These are phyloP conservation scores for Symbiodinium pilosum DNA, from an alignment of 73 alveolate species.

Conservation along the genomic window DNA sequence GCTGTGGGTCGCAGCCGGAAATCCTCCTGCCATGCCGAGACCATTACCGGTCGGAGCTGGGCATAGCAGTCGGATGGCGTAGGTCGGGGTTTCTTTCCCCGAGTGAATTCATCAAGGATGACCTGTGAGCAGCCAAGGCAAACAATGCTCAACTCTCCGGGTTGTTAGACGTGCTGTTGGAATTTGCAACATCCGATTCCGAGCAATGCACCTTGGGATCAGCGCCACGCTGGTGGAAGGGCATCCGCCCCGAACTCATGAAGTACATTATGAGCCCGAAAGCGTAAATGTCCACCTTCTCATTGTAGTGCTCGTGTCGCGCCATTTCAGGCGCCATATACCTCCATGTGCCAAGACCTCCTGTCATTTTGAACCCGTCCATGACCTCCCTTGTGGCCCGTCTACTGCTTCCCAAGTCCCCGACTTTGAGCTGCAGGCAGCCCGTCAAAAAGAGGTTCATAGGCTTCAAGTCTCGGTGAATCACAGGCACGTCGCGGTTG, in stretches of 20 bases:
- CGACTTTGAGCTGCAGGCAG: conserved; percentile 37
- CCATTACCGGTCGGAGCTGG: not conserved
- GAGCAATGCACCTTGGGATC: not conserved
- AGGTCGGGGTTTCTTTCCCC: conserved; percentile 45
- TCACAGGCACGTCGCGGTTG: conserved; percentile 15
- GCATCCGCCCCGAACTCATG: conserved; percentile 29
- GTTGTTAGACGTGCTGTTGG: not conserved
- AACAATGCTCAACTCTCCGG: not conserved
- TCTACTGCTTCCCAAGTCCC: conserved; percentile 43
- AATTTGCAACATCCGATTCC: not conserved
- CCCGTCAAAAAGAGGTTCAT: conserved; percentile 50
- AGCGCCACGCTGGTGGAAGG: not conserved
- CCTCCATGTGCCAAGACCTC: conserved; percentile 85
- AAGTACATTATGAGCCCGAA: conserved; percentile 54
- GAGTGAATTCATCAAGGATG: not conserved
- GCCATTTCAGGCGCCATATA: conserved; percentile 92
- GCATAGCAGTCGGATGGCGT: conserved; percentile 13
- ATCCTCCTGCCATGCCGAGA: conserved; percentile 26
- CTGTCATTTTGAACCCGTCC: conserved; percentile 24
- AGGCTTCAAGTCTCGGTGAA: conserved; percentile 84
- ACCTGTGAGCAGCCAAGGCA: not conserved
- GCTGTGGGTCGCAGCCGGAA: conserved; percentile 46
- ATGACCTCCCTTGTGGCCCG: not conserved
- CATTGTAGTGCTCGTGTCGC: conserved; percentile 64
- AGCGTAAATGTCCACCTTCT: conserved; percentile 83